Conservation (phyloP, 805 yeast species). For the Priceomyces castillae region DNA sequence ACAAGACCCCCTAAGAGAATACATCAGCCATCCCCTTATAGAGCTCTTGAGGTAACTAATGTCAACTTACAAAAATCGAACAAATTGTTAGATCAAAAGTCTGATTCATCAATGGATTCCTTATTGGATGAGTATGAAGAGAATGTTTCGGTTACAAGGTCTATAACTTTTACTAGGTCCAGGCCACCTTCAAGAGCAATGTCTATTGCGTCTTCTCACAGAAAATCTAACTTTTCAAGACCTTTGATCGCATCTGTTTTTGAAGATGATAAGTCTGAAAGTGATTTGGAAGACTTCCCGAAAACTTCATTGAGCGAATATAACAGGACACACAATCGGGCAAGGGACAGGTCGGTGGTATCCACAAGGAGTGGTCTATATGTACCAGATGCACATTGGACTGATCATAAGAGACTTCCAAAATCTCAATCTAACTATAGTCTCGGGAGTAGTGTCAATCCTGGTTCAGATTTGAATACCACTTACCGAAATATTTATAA, state of each 20-base stretch:
- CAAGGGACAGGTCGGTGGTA: conserved; percentile 22
- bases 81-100: conserved; percentile 8
- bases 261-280: conserved; percentile 2
- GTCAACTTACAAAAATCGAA: neutral
- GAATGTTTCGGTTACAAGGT: conserved; percentile 29
- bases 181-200: conserved; percentile 27
- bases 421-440: conserved; percentile 26
- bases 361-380: conserved; percentile 43
- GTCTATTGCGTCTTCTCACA: conserved; percentile 18
- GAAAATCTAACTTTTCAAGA: conserved; percentile 3
- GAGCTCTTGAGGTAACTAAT: neutral
- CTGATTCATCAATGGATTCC: conserved; percentile 38
- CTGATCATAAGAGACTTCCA: conserved; percentile 32
- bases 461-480: conserved; percentile 22
- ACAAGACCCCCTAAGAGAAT: neutral
- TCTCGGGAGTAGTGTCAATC: conserved; percentile 15
- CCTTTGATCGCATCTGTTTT: neutral
- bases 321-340: conserved; percentile 22
- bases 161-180: conserved; percentile 22
- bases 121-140: conserved; percentile 45
- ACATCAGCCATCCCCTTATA: conserved; percentile 17
- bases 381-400: conserved; percentile 48
- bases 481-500: conserved; percentile 36
- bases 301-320: conserved; percentile 37
- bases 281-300: conserved; percentile 24